Evolutionary conservation across 2,329 filamentous ascomycete species (phyloP), one percentile per base, ranked within the genome.

Genomic region (Pezicula carpinea): DNA sequence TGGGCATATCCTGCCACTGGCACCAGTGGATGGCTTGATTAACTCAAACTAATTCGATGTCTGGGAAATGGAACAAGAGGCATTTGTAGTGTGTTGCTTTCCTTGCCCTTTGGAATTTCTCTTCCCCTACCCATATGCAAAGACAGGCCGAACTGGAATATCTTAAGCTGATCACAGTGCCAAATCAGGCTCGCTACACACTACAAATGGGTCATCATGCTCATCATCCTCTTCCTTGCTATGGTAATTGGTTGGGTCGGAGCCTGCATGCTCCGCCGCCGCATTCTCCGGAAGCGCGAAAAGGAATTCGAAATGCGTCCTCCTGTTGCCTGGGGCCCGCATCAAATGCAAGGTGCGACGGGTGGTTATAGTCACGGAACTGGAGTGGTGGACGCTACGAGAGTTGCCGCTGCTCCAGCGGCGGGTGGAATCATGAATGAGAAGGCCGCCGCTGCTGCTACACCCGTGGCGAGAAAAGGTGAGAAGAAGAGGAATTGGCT

Each of bases 141-240:
- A n/a, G n/a, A n/a, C n/a, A n/a, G 6, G 3, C 23, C 23, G 13
- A 10, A 38, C 15, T 38, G n/a, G 34, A 38, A 11, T 11, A 15
- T 18, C 15, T 18, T 18, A 10, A 13, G 4, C 19, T 21, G 17
- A 21, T 17, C 34, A 38, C 34, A 29, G 31, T 18, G 21, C 36
- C 4, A 31, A 26, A 38, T n/a, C 51, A 89, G 86, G 85, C 68
- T 87, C 42, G 74, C 76, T 6, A 75, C 71, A 22, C 87, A 92
- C 65, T 89, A 80, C 72, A 76, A 82, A 70, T 95, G 88, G 88
- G 79, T 95, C 39, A 75, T 92, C 52, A 89, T 93, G 76, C 74
- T 93, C 44, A 82, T 89, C 54, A 71, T 92, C 52, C 74, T 95
- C 22, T 75, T 84, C 36, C 71, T 92, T 50, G 83, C 73, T 44